Percentiles rank a stretch among this genome's conserved stretches.
Conservation (phyloP, 2,329 filamentous ascomycete genomes). For the Xylariaceae sp. region DNA sequence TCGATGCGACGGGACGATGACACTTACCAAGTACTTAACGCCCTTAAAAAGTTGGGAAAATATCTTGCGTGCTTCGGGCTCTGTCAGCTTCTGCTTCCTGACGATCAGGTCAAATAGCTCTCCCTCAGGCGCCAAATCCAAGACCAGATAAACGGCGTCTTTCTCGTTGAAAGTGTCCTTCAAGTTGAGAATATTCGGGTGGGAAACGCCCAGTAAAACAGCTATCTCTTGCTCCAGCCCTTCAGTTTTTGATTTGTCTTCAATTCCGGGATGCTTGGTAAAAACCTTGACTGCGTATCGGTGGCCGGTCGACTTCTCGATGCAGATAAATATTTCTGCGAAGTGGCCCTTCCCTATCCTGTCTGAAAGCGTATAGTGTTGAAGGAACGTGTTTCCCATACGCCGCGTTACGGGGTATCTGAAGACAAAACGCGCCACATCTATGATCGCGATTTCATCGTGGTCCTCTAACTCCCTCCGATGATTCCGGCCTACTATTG, state of each 20-base stretch:
- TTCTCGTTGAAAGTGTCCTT: conserved; percentile 93
- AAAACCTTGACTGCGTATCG: conserved; percentile 94
- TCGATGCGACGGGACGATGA: neutral
- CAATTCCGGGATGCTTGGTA: conserved; percentile 75
- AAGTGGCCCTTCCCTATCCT: conserved; percentile 94
- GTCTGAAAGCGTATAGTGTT: conserved; percentile 79
- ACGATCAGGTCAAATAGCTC: conserved; percentile 96
- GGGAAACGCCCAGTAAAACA: conserved; percentile 93
- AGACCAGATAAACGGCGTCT: conserved; percentile 83
- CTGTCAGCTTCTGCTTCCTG: conserved; percentile 80
- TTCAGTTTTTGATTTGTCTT: conserved; percentile 78
- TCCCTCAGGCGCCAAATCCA: conserved; percentile 87
- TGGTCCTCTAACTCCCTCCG: conserved; percentile 81
- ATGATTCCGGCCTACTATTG: conserved; percentile 85
- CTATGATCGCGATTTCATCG: conserved; percentile 84
- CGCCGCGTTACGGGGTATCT: conserved; percentile 73
- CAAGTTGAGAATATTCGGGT: conserved; percentile 85
- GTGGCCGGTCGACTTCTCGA: conserved; percentile 77
- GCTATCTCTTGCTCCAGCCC: conserved; percentile 93
- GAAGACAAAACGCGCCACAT: conserved; percentile 85
- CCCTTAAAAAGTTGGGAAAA: conserved; percentile 91
- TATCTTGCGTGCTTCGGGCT: conserved; percentile 77
- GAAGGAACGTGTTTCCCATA: conserved; percentile 67
- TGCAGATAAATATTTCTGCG: conserved; percentile 85
- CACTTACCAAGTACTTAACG: conserved; percentile 80